Base-by-base conservation (phyloP, 371 early-diverging fungal genomes). In the Circinella umbellata region DNA sequence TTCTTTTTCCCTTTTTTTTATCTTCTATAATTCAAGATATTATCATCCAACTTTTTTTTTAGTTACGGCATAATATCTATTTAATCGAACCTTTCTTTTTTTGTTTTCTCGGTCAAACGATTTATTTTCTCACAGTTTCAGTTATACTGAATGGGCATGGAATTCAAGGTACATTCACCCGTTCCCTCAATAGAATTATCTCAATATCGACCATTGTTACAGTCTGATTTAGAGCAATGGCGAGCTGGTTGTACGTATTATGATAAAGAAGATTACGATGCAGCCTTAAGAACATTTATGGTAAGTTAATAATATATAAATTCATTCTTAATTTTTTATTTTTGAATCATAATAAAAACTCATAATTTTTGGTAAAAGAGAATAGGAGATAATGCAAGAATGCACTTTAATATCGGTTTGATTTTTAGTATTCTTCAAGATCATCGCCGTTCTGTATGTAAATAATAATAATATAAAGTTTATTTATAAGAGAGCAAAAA, bases 371-470 rank as follows among this genome's bases (percentile, higher is more conserved):
- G 17, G 13, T 17, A 15, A 51, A 51, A 95, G 94, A 80, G 86
- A 51, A 94, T 97, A 65, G 96, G 95, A 37, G 95, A 96, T 75
- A 89, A 90, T 27, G 91, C 98, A 55, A 95, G 95, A 82, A 94
- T 97, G 68, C 93, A 95, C 81, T 98, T 96, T 80, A 98, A 97
- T 79, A 93, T 97, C 73, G 97, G 94, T 11, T 87, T 95, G 69
- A 90, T 93, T 53, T 88, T 90, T 61, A 86, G 92, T 11, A 88
- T 89, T 20, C 74, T 92, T 63, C 90, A 90, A 38, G 88, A 94
- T 69, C 87, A 92, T 75, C 87, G 92, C 36, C 89, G 87, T 69
- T 97, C 97, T 66, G 96, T 94, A 91, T 87, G 88, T 76, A 62
- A 27, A 27, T 34, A 65, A 60, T 38, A 49, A n/a, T 3, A 27